Conservation (phyloP, 805 yeast genomes). For the Candida odintsovae region DNA sequence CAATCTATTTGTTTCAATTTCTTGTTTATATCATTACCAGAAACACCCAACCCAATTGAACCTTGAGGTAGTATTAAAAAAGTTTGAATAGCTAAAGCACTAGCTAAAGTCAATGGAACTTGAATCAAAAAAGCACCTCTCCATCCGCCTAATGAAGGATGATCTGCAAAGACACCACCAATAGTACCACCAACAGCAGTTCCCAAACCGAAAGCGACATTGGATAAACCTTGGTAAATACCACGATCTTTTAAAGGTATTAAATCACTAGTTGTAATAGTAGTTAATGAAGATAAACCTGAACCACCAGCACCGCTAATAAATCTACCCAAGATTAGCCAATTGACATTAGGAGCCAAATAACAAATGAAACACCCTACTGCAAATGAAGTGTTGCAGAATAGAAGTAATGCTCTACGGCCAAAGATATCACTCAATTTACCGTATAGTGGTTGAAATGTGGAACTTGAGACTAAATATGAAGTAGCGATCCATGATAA, state of each 20-base stretch:
- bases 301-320: slow-evolving; percentile 90
- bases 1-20: slow-evolving; percentile 55
- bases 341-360: slow-evolving; percentile 30
- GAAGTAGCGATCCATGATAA: slow-evolving; percentile 74
- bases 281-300: slow-evolving; percentile 67
- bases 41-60: slow-evolving; percentile 47
- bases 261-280: slow-evolving; percentile 73
- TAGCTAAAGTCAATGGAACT: slow-evolving; percentile 43
- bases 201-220: slow-evolving; percentile 72
- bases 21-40: slow-evolving; percentile 33
- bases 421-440: slow-evolving; percentile 71
- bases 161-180: slow-evolving; percentile 47
- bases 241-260: slow-evolving; percentile 76
- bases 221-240: slow-evolving; percentile 75
- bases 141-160: slow-evolving; percentile 38
- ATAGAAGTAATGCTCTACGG: slow-evolving; percentile 44
- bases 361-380: slow-evolving; percentile 53
- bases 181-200: slow-evolving; percentile 65
- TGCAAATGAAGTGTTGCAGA: slow-evolving; percentile 51
- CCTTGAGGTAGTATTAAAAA: slow-evolving; percentile 39
- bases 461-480: slow-evolving; percentile 60
- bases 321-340: slow-evolving; percentile 51
- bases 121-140: slow-evolving; percentile 47
- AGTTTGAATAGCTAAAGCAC: slow-evolving; percentile 35
- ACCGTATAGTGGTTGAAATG: slow-evolving; percentile 71